A percentile compares a stretch with the other conserved stretches of the same genome.
These are phyloP conservation scores for Neurospora sp. DNA, from an alignment of 495 filamentous ascomycete species.

Conservation along the genomic window DNA sequence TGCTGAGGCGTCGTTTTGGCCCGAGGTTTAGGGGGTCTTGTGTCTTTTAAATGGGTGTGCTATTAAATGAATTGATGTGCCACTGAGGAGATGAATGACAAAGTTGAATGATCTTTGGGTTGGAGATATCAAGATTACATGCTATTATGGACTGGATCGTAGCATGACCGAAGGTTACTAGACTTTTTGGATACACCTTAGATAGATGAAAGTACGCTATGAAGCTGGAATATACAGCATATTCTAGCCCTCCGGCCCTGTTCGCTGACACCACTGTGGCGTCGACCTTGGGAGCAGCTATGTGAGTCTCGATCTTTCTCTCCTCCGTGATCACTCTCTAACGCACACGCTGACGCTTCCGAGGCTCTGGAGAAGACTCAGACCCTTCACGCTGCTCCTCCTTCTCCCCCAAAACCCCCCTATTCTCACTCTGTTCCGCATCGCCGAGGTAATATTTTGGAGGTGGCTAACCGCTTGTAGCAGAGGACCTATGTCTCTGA, in stretches of 20 bases:
- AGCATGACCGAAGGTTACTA: background rate
- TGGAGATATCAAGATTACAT: background rate
- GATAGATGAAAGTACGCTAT: background rate
- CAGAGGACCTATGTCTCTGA: background rate
- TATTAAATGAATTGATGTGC: background rate
- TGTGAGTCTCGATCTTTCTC: background rate
- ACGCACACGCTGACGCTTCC: background rate
- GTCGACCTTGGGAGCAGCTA: background rate
- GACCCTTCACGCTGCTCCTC: background rate
- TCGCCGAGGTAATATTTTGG: background rate
- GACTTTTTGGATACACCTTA: background rate
- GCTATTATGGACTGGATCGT: background rate
- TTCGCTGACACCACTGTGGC: background rate
- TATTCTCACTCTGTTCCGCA: background rate
- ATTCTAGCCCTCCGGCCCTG: background rate
- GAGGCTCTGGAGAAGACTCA: background rate
- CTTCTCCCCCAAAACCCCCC: background rate
- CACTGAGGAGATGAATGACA: background rate
- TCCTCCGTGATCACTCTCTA: background rate
- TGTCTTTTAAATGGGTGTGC: background rate
- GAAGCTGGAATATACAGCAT: background rate
- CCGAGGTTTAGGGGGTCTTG: constrained; percentile 7
- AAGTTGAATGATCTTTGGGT: background rate
- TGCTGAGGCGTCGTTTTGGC: constrained; percentile 28
- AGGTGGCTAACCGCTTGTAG: background rate